phyloP scores from a whole-genome alignment of 148 eudicot species.

The Polygonum aviculare region DNA sequence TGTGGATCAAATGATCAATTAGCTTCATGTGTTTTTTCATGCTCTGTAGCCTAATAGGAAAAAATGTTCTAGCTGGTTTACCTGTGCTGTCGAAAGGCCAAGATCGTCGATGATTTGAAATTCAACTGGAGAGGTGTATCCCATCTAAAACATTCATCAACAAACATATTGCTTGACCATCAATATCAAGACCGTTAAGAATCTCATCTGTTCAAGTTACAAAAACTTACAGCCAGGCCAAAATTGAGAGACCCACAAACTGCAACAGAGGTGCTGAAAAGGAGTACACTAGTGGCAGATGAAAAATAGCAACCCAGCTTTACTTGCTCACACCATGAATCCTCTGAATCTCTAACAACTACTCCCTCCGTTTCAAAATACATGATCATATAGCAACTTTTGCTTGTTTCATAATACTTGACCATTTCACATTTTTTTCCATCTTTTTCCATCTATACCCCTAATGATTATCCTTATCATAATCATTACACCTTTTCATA shows the following conservation, averaged over 20 bases:
- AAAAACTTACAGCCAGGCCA: slow-evolving; percentile 33
- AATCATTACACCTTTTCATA: no score
- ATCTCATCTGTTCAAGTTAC: neutral
- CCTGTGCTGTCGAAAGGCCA: slow-evolving; percentile 16
- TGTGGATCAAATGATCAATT: neutral
- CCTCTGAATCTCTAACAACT: neutral
- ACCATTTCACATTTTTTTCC: no score
- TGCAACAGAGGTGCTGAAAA: slow-evolving; percentile 27
- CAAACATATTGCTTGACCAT: neutral
- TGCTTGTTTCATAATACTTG: no score
- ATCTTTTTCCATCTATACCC: no score
- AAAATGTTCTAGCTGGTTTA: neutral
- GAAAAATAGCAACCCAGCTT: neutral
- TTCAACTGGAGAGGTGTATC: slow-evolving; percentile 18
- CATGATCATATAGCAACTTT: no score
- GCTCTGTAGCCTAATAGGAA: neutral
- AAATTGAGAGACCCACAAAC: slow-evolving; percentile 28
- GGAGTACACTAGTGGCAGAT: slow-evolving; percentile 22
- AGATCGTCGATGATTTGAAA: slow-evolving; percentile 13
- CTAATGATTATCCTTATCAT: no score
- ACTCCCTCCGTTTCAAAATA: no score
- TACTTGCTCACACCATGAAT: neutral
- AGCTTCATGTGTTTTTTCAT: neutral
- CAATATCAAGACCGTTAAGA: no score
- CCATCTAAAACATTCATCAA: slow-evolving; percentile 9